Percentiles rank a stretch among this genome's conserved stretches.
These are phyloP conservation scores for Bidens hawaiensis DNA, from an alignment of 140 eudicot genomes.

Conservation along the genomic window DNA sequence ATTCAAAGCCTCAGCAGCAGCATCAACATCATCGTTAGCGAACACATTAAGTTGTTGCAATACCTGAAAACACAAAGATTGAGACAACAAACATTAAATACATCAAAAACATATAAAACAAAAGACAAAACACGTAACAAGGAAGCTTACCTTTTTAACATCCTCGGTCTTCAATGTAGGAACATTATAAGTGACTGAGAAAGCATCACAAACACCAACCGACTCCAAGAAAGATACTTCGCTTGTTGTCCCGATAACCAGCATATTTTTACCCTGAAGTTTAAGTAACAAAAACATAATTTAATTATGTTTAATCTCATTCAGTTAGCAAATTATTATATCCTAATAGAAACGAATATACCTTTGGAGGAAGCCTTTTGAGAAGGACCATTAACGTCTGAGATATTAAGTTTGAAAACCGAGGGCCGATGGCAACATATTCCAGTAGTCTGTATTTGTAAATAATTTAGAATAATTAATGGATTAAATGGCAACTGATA, in stretches of 20 bases:
- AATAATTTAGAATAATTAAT: too few relatives aligned
- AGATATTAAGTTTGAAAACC: conserved; percentile 91
- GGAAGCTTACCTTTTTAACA: conserved; percentile 57
- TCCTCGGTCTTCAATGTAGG: conserved; percentile 85
- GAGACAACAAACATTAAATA: not conserved
- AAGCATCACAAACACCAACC: conserved; percentile 81
- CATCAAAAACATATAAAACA: not conserved
- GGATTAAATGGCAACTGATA: conserved; percentile 4
- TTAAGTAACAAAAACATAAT: not conserved
- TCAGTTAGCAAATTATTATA: not conserved
- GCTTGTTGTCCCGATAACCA: conserved; percentile 96
- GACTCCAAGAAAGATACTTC: conserved; percentile 82
- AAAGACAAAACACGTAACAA: not conserved
- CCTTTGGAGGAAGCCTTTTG: conserved; percentile 98
- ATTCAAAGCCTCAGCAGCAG: conserved; percentile 95
- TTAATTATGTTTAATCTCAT: not conserved
- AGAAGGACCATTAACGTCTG: conserved; percentile 96
- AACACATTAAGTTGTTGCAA: conserved; percentile 79
- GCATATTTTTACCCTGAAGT: conserved; percentile 83
- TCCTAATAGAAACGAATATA: conserved; percentile 4
- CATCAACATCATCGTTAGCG: conserved; percentile 71
- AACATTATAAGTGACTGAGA: conserved; percentile 86
- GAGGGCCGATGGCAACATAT: conserved; percentile 96
- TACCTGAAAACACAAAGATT: conserved; percentile 46
- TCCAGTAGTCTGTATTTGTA: conserved; percentile 61